A percentile compares a stretch with the other conserved stretches of the same genome.
These are phyloP conservation scores for Apiotrichum brassicae DNA, from an alignment of 1,284 basidiomycete genomes.

Conservation along the genomic window DNA sequence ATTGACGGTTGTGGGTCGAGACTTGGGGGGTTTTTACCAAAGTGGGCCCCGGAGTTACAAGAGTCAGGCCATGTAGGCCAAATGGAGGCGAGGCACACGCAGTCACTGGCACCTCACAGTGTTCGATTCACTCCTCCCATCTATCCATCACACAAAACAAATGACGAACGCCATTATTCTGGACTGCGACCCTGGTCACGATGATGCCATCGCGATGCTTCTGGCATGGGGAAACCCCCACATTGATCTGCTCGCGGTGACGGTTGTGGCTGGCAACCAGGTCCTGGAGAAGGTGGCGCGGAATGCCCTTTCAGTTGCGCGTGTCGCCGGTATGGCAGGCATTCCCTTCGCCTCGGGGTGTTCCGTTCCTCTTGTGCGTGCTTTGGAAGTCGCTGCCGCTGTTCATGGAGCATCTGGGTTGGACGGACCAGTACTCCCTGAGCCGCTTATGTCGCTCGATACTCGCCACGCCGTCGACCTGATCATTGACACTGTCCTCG, in stretches of 20 bases:
- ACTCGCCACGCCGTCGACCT: slow-evolving; percentile 10
- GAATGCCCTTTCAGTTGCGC: slow-evolving; percentile 15
- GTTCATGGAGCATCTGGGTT: slow-evolving; percentile 14
- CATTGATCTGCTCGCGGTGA: slow-evolving; percentile 18
- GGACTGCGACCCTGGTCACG: slow-evolving; percentile 24
- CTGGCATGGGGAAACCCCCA: slow-evolving; percentile 18
- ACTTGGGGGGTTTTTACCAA: too few relatives aligned
- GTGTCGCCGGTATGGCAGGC: slow-evolving; percentile 10
- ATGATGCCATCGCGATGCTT: slow-evolving; percentile 21
- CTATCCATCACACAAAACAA: too few relatives aligned
- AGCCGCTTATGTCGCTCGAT: slow-evolving; percentile 1
- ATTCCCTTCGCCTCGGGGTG: slow-evolving; percentile 11
- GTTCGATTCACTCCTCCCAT: too few relatives aligned
- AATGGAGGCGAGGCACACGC: too few relatives aligned
- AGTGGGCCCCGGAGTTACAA: too few relatives aligned
- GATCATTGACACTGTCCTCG: slow-evolving; percentile 13
- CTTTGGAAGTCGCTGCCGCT: slow-evolving; percentile 1
- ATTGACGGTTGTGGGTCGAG: too few relatives aligned
- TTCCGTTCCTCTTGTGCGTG: slow-evolving; percentile 1
- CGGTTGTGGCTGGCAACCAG: slow-evolving; percentile 22
- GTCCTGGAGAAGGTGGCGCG: slow-evolving; percentile 13
- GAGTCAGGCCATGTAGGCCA: too few relatives aligned
- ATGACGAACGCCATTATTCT: slow-evolving; percentile 11
- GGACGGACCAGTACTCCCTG: slow-evolving; percentile 11
- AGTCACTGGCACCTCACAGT: too few relatives aligned